These are phyloP conservation scores for Pisolithus albus DNA, from an alignment of 768 basidiomycete species.

Conservation along the genomic window DNA sequence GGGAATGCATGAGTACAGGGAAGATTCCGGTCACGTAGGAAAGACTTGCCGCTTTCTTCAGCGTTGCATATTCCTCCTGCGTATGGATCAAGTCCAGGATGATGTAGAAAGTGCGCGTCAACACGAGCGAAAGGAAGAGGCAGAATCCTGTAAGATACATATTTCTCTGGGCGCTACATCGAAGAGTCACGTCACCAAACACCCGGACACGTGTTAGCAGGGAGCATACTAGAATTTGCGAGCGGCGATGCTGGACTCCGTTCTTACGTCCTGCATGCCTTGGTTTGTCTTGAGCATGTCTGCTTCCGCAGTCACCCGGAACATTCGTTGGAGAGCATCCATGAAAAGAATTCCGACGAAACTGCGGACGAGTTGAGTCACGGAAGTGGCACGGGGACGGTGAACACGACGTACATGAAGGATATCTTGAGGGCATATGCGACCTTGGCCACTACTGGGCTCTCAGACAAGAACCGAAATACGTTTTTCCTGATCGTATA, in stretches of 20 bases:
- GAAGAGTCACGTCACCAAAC: background rate
- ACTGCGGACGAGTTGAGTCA: conserved; percentile 28
- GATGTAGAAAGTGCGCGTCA: conserved; percentile 90
- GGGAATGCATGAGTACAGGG: background rate
- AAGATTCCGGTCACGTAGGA: background rate
- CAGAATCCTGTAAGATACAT: conserved; percentile 91
- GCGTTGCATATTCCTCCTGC: conserved; percentile 79
- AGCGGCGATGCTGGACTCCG: conserved; percentile 85
- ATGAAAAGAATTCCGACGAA: conserved; percentile 84
- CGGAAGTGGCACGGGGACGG: background rate
- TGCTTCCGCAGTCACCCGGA: conserved; percentile 65
- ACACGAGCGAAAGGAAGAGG: conserved; percentile 91
- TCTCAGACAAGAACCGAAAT: conserved; percentile 68
- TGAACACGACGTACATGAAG: conserved; percentile 61
- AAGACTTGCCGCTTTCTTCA: conserved; percentile 53
- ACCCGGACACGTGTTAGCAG: background rate
- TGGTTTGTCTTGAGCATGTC: conserved; percentile 57
- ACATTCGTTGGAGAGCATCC: conserved; percentile 92
- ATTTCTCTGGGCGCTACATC: conserved; percentile 72
- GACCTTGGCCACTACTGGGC: conserved; percentile 67
- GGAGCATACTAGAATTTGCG: conserved; percentile 86
- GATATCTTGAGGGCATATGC: conserved; percentile 91
- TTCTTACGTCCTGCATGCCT: conserved; percentile 53
- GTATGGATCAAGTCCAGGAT: conserved; percentile 85
- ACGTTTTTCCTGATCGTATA: conserved; percentile 61